Evolutionary conservation across 805 yeast species (phyloP).

Genomic region (Lachancea meyersii): DNA sequence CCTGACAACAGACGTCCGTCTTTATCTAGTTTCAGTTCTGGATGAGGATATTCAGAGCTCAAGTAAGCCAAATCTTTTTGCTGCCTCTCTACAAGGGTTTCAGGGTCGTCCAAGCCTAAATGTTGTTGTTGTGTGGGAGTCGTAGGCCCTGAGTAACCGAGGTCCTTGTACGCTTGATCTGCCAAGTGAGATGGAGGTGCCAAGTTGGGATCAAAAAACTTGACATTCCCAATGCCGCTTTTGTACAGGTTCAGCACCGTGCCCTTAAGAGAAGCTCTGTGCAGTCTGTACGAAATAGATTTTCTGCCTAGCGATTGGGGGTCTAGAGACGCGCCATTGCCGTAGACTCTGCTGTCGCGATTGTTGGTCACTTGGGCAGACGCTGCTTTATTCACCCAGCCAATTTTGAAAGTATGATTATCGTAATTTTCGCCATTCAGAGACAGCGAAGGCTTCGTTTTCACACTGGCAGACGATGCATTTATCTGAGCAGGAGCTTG

Average conservation of each 20-base stretch:
- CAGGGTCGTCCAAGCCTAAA: not conserved
- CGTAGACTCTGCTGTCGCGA: slow-evolving; percentile 27
- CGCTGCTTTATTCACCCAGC: slow-evolving; percentile 54
- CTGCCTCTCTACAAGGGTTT: slow-evolving; percentile 12
- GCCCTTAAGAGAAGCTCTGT: slow-evolving; percentile 65
- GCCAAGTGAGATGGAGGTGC: slow-evolving; percentile 6
- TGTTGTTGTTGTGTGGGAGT: not conserved
- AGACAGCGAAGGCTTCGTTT: not conserved
- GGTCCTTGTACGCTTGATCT: slow-evolving; percentile 1
- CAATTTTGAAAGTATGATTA: slow-evolving; percentile 40
- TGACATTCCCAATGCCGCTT: slow-evolving; percentile 45
- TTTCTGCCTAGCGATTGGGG: slow-evolving; percentile 9
- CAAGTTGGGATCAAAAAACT: slow-evolving; percentile 34
- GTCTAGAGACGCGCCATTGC: slow-evolving; percentile 15
- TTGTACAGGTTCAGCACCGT: slow-evolving; percentile 57
- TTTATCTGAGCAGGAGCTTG: not conserved
- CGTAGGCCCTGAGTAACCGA: not conserved
- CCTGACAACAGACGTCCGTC: slow-evolving; percentile 46
- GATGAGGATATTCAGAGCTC: slow-evolving; percentile 53
- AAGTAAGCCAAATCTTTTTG: slow-evolving; percentile 23
- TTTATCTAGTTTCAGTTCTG: slow-evolving; percentile 48
- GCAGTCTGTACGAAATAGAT: slow-evolving; percentile 35
- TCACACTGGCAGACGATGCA: not conserved
- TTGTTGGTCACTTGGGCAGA: slow-evolving; percentile 16
- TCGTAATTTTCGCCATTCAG: slow-evolving; percentile 34